Conservation (phyloP, 1,284 basidiomycete genomes). For the Peniophora sp. region DNA sequence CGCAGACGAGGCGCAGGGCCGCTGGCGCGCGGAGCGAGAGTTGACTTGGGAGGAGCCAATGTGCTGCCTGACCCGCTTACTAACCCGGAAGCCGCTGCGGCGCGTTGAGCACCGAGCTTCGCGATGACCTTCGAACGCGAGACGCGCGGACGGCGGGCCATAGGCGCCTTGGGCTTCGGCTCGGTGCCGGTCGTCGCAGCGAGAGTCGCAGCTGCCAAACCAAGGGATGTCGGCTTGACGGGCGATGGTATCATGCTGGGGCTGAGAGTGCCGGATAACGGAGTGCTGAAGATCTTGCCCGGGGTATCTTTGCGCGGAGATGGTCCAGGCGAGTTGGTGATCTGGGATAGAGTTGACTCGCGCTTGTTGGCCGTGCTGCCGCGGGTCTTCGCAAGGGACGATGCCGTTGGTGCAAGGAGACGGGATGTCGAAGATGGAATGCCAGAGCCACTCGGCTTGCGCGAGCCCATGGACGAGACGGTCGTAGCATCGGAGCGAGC, state of each 20-base stretch:
- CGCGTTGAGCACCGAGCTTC: conserved; percentile 62
- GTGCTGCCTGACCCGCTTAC: conserved; percentile 7
- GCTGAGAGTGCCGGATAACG: conserved; percentile 21
- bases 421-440: conserved; percentile 34
- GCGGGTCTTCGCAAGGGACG: conserved; percentile 59
- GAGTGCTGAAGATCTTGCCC: conserved; percentile 45
- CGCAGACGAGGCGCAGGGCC: conserved; percentile 21
- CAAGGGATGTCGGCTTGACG: conserved; percentile 23
- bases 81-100: conserved; percentile 23
- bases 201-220: conserved; percentile 22
- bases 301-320: conserved; percentile 17
- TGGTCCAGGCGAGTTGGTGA: conserved; percentile 33
- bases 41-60: background rate
- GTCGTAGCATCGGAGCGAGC: conserved; percentile 6
- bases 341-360: conserved; percentile 26
- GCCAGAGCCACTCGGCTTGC: conserved; percentile 12
- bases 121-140: conserved; percentile 74
- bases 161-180: conserved; percentile 31
- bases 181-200: conserved; percentile 7
- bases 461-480: conserved; percentile 32
- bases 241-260: conserved; percentile 25
- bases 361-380: conserved; percentile 5
- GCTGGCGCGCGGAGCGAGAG: background rate
- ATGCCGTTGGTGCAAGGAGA: conserved; percentile 65
- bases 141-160: conserved; percentile 60